Percentiles rank a stretch among this genome's conserved stretches.
Evolutionary conservation across 257 asterid genomes (phyloP).

Genomic region (Marsdenia floribunda): DNA sequence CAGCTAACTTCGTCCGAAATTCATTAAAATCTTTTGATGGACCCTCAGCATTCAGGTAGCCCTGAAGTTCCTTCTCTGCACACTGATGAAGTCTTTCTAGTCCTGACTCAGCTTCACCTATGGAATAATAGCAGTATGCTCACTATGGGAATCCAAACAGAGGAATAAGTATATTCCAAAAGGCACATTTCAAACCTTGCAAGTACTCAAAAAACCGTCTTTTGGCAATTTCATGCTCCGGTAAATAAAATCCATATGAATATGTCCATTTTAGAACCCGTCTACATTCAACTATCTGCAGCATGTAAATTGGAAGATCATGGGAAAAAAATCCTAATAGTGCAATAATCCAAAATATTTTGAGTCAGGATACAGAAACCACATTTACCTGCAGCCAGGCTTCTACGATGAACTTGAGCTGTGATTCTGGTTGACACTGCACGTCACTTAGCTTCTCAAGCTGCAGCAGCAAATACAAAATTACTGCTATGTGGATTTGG

Average conservation of each 20-base stretch:
- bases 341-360: not conserved
- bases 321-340: not conserved
- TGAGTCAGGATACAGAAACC: not conserved
- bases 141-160: conserved; percentile 12
- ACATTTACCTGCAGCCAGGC: conserved; percentile 89
- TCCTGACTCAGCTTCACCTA: conserved; percentile 97
- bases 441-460: conserved; percentile 83
- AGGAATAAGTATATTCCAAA: conserved; percentile 10
- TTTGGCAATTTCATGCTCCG: conserved; percentile 71
- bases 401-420: conserved; percentile 87
- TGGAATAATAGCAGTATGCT: conserved; percentile 11
- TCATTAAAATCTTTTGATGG: conserved; percentile 75
- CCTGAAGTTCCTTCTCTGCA: conserved; percentile 88
- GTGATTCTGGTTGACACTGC: conserved; percentile 92
- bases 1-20: conserved; percentile 89
- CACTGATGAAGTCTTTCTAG: conserved; percentile 96
- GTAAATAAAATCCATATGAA: conserved; percentile 86
- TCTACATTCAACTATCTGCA: conserved; percentile 93
- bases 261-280: conserved; percentile 94
- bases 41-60: conserved; percentile 63
- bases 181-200: conserved; percentile 51
- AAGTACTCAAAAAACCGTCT: conserved; percentile 89
- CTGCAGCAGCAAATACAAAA: conserved; percentile 41
- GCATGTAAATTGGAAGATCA: conserved; percentile 5
- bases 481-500: not conserved